phyloP scores from a whole-genome alignment of 257 asterid species.

The Capsicum baccatum region DNA sequence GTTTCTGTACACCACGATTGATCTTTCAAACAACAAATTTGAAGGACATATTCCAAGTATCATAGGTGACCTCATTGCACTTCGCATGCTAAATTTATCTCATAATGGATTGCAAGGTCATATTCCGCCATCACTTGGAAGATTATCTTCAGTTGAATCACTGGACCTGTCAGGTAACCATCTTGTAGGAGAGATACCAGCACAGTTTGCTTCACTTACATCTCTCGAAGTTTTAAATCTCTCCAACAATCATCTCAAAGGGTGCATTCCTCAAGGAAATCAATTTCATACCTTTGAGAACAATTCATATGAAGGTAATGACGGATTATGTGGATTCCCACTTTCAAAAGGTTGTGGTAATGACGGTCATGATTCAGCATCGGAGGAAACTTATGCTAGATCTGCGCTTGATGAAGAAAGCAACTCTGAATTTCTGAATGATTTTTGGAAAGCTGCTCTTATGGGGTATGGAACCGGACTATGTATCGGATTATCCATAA shows the following conservation, averaged over 20 bases:
- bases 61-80: too few species aligned
- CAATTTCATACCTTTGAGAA: background rate
- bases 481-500: background rate
- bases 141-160: too few species aligned
- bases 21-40: too few species aligned
- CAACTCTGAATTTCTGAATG: background rate
- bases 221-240: too few species aligned
- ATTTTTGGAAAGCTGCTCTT: background rate
- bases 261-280: background rate
- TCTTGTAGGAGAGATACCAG: too few species aligned
- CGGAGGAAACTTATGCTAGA: background rate
- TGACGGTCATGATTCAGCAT: accelerated
- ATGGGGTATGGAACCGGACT: background rate
- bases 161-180: too few species aligned
- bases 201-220: too few species aligned
- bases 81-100: too few species aligned
- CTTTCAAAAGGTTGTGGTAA: background rate
- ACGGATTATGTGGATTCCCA: background rate
- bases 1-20: too few species aligned
- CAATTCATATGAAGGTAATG: background rate
- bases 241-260: background rate
- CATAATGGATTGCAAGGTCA: too few species aligned
- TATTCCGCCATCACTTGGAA: too few species aligned
- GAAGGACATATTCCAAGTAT: too few species aligned
- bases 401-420: background rate